Conservation (phyloP, 345 rosid genomes). For the Rhizophora apiculata region DNA sequence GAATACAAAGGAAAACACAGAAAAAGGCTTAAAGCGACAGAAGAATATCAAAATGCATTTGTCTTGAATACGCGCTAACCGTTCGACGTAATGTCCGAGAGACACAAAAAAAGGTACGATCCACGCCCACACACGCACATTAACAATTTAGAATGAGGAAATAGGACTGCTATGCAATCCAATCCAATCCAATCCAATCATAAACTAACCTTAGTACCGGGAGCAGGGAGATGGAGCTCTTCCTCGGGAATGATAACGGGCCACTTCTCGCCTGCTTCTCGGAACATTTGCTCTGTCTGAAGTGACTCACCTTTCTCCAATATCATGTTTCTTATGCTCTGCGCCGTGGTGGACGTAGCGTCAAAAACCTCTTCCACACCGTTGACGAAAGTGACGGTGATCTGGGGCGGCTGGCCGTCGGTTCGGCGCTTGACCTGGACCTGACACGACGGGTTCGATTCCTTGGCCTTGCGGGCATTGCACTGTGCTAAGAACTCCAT, state of each 20-base stretch:
- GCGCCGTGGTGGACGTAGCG: slow-evolving; percentile 73
- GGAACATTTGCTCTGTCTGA: slow-evolving; percentile 91
- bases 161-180: neutral
- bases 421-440: slow-evolving; percentile 81
- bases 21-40: no score
- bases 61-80: neutral
- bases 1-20: no score
- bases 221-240: slow-evolving; percentile 60
- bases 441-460: slow-evolving; percentile 83
- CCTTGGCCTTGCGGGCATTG: slow-evolving; percentile 81
- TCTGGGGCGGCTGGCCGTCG: slow-evolving; percentile 78
- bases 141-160: neutral
- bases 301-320: slow-evolving; percentile 73
- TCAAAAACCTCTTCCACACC: slow-evolving; percentile 80
- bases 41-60: no score
- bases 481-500: slow-evolving; percentile 94
- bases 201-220: slow-evolving; percentile 67
- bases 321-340: slow-evolving; percentile 68
- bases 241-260: slow-evolving; percentile 77
- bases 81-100: neutral
- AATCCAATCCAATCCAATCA: neutral
- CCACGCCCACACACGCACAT: neutral
- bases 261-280: slow-evolving; percentile 89
- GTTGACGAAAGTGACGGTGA: slow-evolving; percentile 75
- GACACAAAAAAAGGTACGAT: neutral